phyloP scores from a whole-genome alignment of 1,139 yeast species.

The Magnusiomyces suaveolens region DNA sequence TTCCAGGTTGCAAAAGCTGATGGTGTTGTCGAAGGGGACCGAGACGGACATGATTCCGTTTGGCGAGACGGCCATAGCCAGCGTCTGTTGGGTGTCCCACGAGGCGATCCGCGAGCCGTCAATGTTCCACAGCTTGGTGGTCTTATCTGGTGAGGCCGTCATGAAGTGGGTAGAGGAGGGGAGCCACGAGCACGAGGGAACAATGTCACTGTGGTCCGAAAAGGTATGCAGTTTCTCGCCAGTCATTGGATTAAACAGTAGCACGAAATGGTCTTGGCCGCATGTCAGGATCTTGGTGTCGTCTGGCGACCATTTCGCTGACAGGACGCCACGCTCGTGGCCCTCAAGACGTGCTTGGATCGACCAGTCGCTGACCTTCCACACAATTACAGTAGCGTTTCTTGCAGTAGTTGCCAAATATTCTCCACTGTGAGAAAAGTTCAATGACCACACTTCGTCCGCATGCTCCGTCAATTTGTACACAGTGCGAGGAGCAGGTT shows the following conservation, averaged over 20 bases:
- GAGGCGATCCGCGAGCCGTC: conserved; percentile 35
- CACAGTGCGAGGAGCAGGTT: conserved; percentile 43
- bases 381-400: conserved; percentile 55
- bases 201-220: conserved; percentile 27
- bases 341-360: conserved; percentile 37
- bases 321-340: conserved; percentile 54
- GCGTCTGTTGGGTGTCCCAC: conserved; percentile 46
- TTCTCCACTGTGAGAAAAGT: conserved; percentile 67
- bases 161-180: conserved; percentile 54
- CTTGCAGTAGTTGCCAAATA: conserved; percentile 68
- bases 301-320: conserved; percentile 64
- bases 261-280: conserved; percentile 55
- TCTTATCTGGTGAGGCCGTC: conserved; percentile 66
- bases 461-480: conserved; percentile 44
- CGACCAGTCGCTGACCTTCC: conserved; percentile 51
- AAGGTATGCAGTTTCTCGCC: conserved; percentile 28
- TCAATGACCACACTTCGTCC: conserved; percentile 78
- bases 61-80: conserved; percentile 58
- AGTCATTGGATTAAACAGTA: conserved; percentile 52
- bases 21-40: conserved; percentile 49
- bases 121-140: conserved; percentile 51
- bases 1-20: conserved; percentile 41
- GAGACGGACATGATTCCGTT: conserved; percentile 55
- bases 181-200: conserved; percentile 69
- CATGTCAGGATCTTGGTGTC: conserved; percentile 60